Percentiles rank a stretch among this genome's conserved stretches.
Evolutionary conservation across 306 rosid species (phyloP).

Genomic region (Quercus engelmannii): DNA sequence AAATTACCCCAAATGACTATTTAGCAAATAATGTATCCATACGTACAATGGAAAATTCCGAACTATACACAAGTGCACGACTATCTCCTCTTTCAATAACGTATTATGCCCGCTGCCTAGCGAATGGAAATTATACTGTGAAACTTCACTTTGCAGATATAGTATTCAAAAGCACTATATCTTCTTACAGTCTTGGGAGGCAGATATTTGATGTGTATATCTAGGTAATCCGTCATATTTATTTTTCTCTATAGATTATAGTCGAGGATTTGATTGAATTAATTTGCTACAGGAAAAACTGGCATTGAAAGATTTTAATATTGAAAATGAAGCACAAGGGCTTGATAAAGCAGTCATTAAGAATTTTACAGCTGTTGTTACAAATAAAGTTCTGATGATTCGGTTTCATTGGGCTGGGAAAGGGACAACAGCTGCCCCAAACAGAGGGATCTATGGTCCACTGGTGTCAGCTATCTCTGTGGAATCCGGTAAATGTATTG

Average conservation of each 20-base stretch:
- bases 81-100: conserved; percentile 49
- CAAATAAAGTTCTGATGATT: conserved; percentile 31
- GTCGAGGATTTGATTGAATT: conserved; percentile 9
- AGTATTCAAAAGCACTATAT: conserved; percentile 39
- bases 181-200: conserved; percentile 50
- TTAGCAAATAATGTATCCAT: conserved; percentile 16
- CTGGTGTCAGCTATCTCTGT: too few relatives aligned
- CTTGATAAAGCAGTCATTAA: conserved; percentile 31
- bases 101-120: conserved; percentile 58
- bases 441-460: too few relatives aligned
- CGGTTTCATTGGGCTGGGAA: conserved; percentile 68
- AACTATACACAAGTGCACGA: conserved; percentile 43
- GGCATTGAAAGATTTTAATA: conserved; percentile 43
- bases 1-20: conserved; percentile 24
- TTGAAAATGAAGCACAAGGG: conserved; percentile 30
- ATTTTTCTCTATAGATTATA: background rate
- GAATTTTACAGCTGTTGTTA: conserved; percentile 27
- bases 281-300: conserved; percentile 33
- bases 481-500: too few relatives aligned
- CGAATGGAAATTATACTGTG: conserved; percentile 56
- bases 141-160: conserved; percentile 57
- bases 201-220: conserved; percentile 57
- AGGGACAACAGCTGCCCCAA: conserved; percentile 36
- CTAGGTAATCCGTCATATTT: conserved; percentile 35
- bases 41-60: conserved; percentile 22